Conservation (phyloP, 2,329 filamentous ascomycete species). For the Aspergillus candidus region DNA sequence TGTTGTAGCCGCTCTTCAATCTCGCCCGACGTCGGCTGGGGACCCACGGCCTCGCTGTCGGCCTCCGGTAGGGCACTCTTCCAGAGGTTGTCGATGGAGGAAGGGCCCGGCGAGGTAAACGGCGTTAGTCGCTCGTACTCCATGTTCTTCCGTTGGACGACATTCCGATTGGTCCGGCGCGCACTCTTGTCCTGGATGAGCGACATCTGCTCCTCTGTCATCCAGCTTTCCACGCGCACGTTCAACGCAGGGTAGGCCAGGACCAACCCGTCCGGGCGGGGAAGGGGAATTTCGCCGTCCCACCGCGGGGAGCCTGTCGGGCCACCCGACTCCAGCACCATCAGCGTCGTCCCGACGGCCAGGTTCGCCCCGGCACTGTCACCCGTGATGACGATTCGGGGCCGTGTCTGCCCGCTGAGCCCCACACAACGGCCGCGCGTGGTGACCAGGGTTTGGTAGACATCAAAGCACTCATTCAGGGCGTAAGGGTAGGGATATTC, state of each 20-base stretch:
- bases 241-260: conserved; percentile 86
- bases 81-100: conserved; percentile 55
- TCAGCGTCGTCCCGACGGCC: conserved; percentile 72
- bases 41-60: conserved; percentile 12
- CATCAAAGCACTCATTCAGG: conserved; percentile 81
- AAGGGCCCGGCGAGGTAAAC: conserved; percentile 68
- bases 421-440: conserved; percentile 71
- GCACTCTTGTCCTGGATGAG: conserved; percentile 78
- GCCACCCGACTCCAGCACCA: conserved; percentile 73
- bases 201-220: conserved; percentile 96
- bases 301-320: conserved; percentile 49
- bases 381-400: conserved; percentile 66
- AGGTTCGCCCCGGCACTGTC: conserved; percentile 81
- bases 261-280: conserved; percentile 71
- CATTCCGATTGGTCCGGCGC: conserved; percentile 68
- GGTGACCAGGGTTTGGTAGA: conserved; percentile 67
- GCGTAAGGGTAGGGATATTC: conserved; percentile 82
- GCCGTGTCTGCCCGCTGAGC: conserved; percentile 58
- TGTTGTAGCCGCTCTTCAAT: conserved; percentile 26
- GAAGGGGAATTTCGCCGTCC: conserved; percentile 55
- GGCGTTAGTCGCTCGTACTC: conserved; percentile 78
- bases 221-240: conserved; percentile 98
- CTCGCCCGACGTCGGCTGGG: conserved; percentile 16
- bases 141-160: conserved; percentile 77
- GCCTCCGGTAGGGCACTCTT: conserved; percentile 14